Percentiles rank a stretch among this genome's conserved stretches.
phyloP scores from a whole-genome alignment of 352 stramenopile species.

The Chrysophaeum taylorii region DNA sequence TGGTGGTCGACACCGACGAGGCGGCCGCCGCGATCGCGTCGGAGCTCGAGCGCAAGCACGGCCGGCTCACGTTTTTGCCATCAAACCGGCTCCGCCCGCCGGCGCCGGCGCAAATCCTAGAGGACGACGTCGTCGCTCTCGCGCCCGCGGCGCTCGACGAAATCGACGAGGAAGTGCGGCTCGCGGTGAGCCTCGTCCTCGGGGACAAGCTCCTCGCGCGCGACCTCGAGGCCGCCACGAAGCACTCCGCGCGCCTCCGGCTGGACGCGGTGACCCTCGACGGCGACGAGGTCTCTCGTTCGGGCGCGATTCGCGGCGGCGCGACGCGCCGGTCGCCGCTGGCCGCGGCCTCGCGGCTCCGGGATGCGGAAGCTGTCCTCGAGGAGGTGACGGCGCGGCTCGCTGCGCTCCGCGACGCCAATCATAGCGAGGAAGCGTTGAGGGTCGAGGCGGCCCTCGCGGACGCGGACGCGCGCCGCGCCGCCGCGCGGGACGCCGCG shows the following conservation, averaged over 20 bases:
- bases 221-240: conserved; percentile 69
- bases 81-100: conserved; percentile 49
- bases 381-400: conserved; percentile 49
- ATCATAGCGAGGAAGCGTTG: conserved; percentile 60
- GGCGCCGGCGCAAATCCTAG: conserved; percentile 16
- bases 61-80: conserved; percentile 94
- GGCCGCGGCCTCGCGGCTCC: conserved; percentile 35
- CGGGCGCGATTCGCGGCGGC: conserved; percentile 90
- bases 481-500: conserved; percentile 1
- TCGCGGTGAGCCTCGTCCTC: conserved; percentile 88
- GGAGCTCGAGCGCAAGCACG: conserved; percentile 79
- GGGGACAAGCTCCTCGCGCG: conserved; percentile 89
- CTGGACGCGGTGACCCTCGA: conserved; percentile 98
- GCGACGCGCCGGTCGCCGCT: conserved; percentile 55
- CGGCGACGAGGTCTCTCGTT: conserved; percentile 90
- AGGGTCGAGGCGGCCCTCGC: conserved; percentile 46
- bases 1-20: conserved; percentile 95
- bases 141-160: conserved; percentile 52
- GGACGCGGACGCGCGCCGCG: conserved; percentile 26
- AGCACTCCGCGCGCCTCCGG: conserved; percentile 48
- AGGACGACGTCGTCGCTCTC: conserved; percentile 40
- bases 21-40: conserved; percentile 85
- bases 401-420: conserved; percentile 36
- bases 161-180: conserved; percentile 70
- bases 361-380: conserved; percentile 56